Conservation (phyloP, 257 asterid genomes). For the Salvia hispanica region DNA sequence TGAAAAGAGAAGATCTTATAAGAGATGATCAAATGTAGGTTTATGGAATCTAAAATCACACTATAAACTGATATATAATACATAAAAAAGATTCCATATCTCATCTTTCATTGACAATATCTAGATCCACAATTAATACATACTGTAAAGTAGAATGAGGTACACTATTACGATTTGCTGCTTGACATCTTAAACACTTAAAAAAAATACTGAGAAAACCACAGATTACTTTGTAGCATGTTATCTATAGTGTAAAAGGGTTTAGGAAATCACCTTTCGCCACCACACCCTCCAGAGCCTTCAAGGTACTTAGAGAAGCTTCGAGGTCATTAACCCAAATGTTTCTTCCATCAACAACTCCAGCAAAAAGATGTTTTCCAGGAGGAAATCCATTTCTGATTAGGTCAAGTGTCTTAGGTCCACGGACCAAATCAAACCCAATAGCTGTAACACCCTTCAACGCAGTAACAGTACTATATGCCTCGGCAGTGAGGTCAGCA, state of each 20-base stretch:
- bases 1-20: not conserved
- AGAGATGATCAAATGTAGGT: slow-evolving; percentile 10
- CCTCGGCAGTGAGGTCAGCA: slow-evolving; percentile 67
- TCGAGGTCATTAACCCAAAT: slow-evolving; percentile 86
- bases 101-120: not conserved
- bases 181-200: not conserved
- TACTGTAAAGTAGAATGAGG: not conserved
- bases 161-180: not conserved
- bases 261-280: slow-evolving; percentile 55
- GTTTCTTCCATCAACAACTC: slow-evolving; percentile 88
- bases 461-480: slow-evolving; percentile 56
- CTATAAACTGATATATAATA: not conserved
- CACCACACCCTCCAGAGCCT: slow-evolving; percentile 59
- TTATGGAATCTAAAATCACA: slow-evolving; percentile 18
- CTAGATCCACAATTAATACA: not conserved
- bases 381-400: slow-evolving; percentile 68
- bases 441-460: slow-evolving; percentile 69
- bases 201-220: slow-evolving; percentile 13
- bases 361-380: slow-evolving; percentile 75
- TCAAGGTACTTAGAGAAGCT: slow-evolving; percentile 60
- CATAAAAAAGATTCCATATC: not conserved
- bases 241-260: not conserved
- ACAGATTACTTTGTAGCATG: not conserved
- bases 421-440: slow-evolving; percentile 82
- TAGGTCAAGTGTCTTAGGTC: slow-evolving; percentile 61